A percentile compares a stretch with the other conserved stretches of the same genome.
phyloP scores from a whole-genome alignment of 192 early-diverging fungal genomes.

The Podila verticillata region DNA sequence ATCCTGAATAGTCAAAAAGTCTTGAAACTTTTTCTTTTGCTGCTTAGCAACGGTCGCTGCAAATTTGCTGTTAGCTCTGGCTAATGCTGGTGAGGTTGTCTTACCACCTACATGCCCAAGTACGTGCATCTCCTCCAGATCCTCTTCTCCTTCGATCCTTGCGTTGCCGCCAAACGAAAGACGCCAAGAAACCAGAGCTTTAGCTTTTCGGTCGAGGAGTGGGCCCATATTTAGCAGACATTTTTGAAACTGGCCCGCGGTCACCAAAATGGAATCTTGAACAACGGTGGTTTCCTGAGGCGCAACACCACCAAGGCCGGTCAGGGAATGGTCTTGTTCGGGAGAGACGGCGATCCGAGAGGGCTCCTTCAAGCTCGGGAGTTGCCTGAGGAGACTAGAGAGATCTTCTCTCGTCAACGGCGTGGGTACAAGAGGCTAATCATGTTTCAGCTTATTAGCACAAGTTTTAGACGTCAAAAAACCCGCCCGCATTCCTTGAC shows the following conservation, averaged over 20 bases:
- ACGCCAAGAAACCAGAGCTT: constrained; percentile 35
- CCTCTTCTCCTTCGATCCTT: constrained; percentile 4
- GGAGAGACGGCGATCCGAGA: constrained; percentile 15
- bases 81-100: not conserved
- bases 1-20: constrained; percentile 45
- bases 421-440: constrained; percentile 28
- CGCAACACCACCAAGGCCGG: constrained; percentile 23
- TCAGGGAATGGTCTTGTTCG: constrained; percentile 40
- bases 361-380: constrained; percentile 29
- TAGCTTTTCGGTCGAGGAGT: constrained; percentile 22
- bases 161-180: constrained; percentile 23
- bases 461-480: not conserved
- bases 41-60: not conserved
- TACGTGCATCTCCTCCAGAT: not conserved
- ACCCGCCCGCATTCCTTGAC: not conserved
- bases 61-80: not conserved
- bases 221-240: constrained; percentile 45
- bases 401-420: constrained; percentile 39
- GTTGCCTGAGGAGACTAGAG: constrained; percentile 26
- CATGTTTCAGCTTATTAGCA: not conserved
- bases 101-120: not conserved
- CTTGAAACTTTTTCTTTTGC: constrained; percentile 29
- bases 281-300: constrained; percentile 24
- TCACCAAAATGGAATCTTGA: constrained; percentile 33
- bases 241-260: constrained; percentile 40